Conservation (phyloP, 495 filamentous ascomycete genomes). For the Cercophora newfieldiana region DNA sequence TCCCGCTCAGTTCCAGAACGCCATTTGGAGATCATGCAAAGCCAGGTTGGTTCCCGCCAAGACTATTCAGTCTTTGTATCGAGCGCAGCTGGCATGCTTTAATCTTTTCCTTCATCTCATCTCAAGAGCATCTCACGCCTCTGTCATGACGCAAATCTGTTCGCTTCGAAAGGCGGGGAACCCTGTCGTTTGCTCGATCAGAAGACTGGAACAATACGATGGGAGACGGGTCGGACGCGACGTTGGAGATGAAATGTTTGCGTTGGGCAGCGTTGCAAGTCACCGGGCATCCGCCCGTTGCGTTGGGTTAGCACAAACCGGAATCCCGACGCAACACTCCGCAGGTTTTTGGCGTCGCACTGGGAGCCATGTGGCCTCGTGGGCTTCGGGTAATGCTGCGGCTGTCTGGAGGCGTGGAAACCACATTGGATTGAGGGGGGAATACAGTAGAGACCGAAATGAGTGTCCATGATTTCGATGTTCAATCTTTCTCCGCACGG, state of each 20-base stretch:
- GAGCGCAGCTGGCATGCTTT: too few relatives aligned
- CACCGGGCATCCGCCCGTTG: neutral
- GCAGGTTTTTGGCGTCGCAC: neutral
- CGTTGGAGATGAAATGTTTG: neutral
- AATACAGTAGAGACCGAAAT: slow-evolving; percentile 12
- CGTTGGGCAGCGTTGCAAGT: neutral
- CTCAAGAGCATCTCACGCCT: neutral
- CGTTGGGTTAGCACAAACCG: neutral
- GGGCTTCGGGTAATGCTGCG: neutral
- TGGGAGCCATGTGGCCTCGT: neutral
- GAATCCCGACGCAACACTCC: neutral
- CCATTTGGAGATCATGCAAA: neutral
- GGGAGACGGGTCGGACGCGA: neutral
- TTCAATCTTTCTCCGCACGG: neutral
- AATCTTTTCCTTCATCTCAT: too few relatives aligned
- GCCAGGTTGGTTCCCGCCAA: neutral
- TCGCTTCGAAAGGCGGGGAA: neutral
- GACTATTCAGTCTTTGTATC: neutral
- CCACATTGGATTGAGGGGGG: neutral
- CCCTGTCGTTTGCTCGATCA: neutral
- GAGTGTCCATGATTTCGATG: slow-evolving; percentile 7
- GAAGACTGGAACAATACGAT: neutral
- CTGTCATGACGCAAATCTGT: neutral
- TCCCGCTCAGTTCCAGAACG: neutral
- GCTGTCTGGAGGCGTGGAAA: neutral